Base-by-base conservation (phyloP, 202 grass and related monocot genomes). In the Eragrostis tef region DNA sequence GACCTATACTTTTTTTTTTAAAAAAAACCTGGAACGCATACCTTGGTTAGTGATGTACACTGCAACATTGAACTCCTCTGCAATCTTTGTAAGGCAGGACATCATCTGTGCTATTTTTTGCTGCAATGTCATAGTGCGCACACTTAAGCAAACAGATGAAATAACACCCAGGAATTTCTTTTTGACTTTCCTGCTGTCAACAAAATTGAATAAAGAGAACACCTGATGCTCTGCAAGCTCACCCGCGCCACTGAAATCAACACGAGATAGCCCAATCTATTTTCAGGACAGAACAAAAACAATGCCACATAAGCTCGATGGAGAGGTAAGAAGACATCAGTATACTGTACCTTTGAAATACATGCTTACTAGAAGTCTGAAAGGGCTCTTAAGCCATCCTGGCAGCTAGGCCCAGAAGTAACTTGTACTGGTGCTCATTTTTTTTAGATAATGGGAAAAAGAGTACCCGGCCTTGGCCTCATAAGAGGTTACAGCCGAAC, bases 51-150 rank as follows among this genome's bases (percentile, higher is more conserved):
- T n/a, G n/a, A n/a, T n/a, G n/a, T n/a, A n/a, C n/a, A n/a, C n/a
- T n/a, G n/a, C n/a, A n/a, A n/a, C 92, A 86, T 98, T 98, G 84
- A 94, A 95, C 84, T 98, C 92, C 80, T 98, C 88, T 46, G 95
- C 85, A 36, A 98, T 98, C 92, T 98, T 93, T 22, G 85, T 95
- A 79, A 98, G 89, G 65, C 83, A 87, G 49, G 87, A 98, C 21
- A 98, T 65, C 95, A 98, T 98, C 48, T 95, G 95, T 73, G 88
- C 92, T 81, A 98, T 47, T 49, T 98, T 98, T 95, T 98, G 92
- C 95, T 98, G 74, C 81, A 89, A 67, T 63, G 52, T 54, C 57
- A 59, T 39, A 62, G 64, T 12, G 73, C 12, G 83, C 12, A 79
- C 24, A 43, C 34, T 64, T 51, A 67, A 69, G 26, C 47, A 88